Conservation (phyloP, 2,329 filamentous ascomycete genomes). For the Colletotrichum lupini region DNA sequence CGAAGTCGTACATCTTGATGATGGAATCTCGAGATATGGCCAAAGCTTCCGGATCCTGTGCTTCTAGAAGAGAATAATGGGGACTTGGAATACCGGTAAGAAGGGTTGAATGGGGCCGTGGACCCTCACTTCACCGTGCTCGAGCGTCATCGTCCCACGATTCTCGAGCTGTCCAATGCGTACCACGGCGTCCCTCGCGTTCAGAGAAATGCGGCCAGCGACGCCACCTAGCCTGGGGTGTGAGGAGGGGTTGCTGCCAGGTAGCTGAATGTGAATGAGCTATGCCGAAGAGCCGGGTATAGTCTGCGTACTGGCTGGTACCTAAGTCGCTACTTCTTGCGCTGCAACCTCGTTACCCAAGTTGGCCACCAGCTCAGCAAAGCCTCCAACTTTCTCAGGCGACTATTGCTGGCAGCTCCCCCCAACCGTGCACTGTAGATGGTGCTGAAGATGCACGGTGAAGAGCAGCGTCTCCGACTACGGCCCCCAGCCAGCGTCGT, state of each 20-base stretch:
- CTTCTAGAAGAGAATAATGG: slow-evolving; percentile 38
- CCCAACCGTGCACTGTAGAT: slow-evolving; percentile 9
- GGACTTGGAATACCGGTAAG: slow-evolving; percentile 34
- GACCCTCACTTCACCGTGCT: slow-evolving; percentile 30
- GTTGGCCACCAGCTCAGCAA: slow-evolving; percentile 24
- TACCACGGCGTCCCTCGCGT: slow-evolving; percentile 26
- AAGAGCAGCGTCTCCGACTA: not conserved
- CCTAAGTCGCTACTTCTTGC: slow-evolving; percentile 27
- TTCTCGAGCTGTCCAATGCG: slow-evolving; percentile 23
- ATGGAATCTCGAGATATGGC: slow-evolving; percentile 31
- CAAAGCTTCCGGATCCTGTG: slow-evolving; percentile 34
- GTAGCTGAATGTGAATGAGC: slow-evolving; percentile 1
- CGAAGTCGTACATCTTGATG: not conserved
- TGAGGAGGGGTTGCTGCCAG: slow-evolving; percentile 11
- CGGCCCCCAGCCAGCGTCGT: not conserved
- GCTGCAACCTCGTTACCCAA: slow-evolving; percentile 28
- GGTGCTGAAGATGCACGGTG: not conserved
- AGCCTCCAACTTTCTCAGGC: not conserved
- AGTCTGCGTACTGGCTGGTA: slow-evolving; percentile 14
- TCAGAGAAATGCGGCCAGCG: slow-evolving; percentile 25
- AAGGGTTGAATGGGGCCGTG: slow-evolving; percentile 38
- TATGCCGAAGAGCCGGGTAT: slow-evolving; percentile 29
- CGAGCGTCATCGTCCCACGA: slow-evolving; percentile 37
- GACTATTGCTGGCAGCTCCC: not conserved
- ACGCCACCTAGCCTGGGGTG: slow-evolving; percentile 21